Base-by-base conservation (phyloP, 2,329 filamentous ascomycete genomes). In the Xylariaceae sp. region DNA sequence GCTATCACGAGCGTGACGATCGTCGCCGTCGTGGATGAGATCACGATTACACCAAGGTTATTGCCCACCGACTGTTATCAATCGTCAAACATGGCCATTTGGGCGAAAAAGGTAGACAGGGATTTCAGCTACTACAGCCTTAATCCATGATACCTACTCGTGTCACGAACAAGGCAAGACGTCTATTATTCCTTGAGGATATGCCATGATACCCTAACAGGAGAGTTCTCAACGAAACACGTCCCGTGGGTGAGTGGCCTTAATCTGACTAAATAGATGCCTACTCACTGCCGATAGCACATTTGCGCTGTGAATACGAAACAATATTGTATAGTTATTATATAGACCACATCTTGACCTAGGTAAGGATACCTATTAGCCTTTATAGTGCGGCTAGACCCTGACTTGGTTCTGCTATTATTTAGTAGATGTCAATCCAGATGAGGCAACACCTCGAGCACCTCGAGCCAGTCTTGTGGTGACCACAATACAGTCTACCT, bases 1-100 rank as follows among this genome's bases (percentile, higher is more conserved):
- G 44, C 22, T 19, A 57, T 56, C 61, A 69, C 36, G 67, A 74
- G 43, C 65, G 68, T 10, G 66, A 72, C 41, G 53, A 57, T 42
- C 57, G 61, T 48, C 53, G 50, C 18, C 57, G 69, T 61, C 61
- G 60, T 44, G 53, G 34, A 51, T 10, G 26, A 30, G 41, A 46
- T 34, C 2, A 39, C 18, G 15, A n/a, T 18, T 51, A 12, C 10
- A 29, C 21, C 21, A 26, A 8, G 12, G 21, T 21, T 29, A 16
- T 26, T 29, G 21, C 5, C 22, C 44, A 26, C 36, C 18, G 8
- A 22, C 9, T 4, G 13, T 40, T 0, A 37, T 46, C 13, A 5
- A 19, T 47, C 22, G 26, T n/a, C 34, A 36, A 21, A 8, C 19
- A 13, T 13, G 36, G 13, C 30, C 13, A 18, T 54, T 15, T 32